A percentile compares a stretch with the other conserved stretches of the same genome.
phyloP scores from a whole-genome alignment of 306 rosid species.

The Cucurbita argyrosperma region DNA sequence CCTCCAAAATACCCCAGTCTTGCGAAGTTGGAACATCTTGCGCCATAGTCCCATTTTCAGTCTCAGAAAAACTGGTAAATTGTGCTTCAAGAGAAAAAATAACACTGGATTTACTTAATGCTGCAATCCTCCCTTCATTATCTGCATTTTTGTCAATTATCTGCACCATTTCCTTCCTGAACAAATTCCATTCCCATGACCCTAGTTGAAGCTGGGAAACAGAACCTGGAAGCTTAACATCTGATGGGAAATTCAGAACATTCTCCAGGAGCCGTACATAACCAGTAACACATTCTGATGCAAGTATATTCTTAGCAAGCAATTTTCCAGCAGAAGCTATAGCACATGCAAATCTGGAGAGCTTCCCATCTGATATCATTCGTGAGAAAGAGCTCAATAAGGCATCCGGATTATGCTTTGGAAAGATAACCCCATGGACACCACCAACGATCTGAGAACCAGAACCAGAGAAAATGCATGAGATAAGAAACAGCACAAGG shows the following conservation, averaged over 20 bases:
- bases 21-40: conserved; percentile 32
- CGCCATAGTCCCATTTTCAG: conserved; percentile 29
- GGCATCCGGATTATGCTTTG: conserved; percentile 69
- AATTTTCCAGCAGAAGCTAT: conserved; percentile 80
- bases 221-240: conserved; percentile 52
- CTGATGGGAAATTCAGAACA: conserved; percentile 71
- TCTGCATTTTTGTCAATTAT: conserved; percentile 10
- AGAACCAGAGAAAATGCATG: conserved; percentile 1
- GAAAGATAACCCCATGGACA: conserved; percentile 51
- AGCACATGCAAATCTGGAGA: conserved; percentile 58
- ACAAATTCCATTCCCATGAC: conserved; percentile 73
- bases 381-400: conserved; percentile 65
- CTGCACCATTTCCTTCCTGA: conserved; percentile 31
- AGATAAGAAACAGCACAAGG: not conserved
- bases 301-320: conserved; percentile 59
- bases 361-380: conserved; percentile 68
- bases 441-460: conserved; percentile 57
- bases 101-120: conserved; percentile 22
- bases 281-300: conserved; percentile 67
- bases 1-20: conserved; percentile 67
- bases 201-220: conserved; percentile 57
- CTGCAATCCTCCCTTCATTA: conserved; percentile 16
- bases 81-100: conserved; percentile 55
- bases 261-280: conserved; percentile 87
- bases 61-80: conserved; percentile 26